Conservation (phyloP, 306 rosid species). For the Ormosia semicastrata region DNA sequence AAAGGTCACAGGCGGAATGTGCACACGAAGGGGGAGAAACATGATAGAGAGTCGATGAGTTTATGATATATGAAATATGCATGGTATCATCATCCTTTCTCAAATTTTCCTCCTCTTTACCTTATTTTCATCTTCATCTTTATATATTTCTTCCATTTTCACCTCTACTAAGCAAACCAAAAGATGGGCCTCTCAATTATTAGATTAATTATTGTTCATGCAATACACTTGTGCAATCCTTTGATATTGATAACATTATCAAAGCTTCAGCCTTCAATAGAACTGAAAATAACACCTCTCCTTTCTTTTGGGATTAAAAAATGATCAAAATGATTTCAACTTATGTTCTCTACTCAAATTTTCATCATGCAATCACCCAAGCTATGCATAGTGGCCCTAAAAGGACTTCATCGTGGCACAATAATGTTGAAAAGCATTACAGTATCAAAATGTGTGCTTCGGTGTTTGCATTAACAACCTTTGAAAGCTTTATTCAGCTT, state of each 20-base stretch:
- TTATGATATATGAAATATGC: background rate
- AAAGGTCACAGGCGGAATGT: background rate
- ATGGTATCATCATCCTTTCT: background rate
- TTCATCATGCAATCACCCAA: background rate
- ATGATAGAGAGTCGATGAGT: background rate
- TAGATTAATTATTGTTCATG: background rate
- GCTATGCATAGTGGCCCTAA: background rate
- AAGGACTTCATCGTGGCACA: background rate
- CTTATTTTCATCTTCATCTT: background rate
- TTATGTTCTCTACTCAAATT: background rate
- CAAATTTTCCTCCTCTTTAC: background rate
- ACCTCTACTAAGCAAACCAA: background rate
- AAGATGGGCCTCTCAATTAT: background rate
- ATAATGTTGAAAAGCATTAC: background rate
- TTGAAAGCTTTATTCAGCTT: slow-evolving; percentile 69
- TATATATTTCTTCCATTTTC: background rate
- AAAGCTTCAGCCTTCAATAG: background rate
- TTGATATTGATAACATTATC: background rate
- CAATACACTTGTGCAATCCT: background rate
- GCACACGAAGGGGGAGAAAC: background rate
- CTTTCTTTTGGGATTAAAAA: background rate
- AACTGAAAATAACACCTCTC: background rate
- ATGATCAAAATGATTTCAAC: background rate
- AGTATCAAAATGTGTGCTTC: background rate
- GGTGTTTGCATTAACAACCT: slow-evolving; percentile 36